Evolutionary conservation across 2,329 filamentous ascomycete species (phyloP).

Genomic region (Aspergillus sp.): DNA sequence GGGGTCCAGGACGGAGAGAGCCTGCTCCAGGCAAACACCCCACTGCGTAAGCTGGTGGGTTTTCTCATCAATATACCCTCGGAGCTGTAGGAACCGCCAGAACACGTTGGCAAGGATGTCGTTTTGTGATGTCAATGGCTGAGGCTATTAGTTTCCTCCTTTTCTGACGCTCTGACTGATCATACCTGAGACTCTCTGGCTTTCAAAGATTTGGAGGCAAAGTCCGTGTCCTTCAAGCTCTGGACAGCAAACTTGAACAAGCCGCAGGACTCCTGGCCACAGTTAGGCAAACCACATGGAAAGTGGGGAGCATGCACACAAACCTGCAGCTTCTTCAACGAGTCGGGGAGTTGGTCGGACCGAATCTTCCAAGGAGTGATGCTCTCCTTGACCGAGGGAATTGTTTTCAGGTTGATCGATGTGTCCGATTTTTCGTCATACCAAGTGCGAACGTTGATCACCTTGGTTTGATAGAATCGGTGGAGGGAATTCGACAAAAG

Average conservation of each 20-base stretch:
- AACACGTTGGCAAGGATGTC: conserved; percentile 74
- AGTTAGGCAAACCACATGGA: conserved; percentile 3
- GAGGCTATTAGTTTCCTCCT: conserved; percentile 10
- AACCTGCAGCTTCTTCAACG: conserved; percentile 32
- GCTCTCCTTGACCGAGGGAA: conserved; percentile 54
- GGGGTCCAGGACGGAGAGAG: conserved; percentile 63
- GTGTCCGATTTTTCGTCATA: conserved; percentile 68
- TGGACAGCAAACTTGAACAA: conserved; percentile 51
- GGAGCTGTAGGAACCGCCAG: conserved; percentile 86
- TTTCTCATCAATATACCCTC: conserved; percentile 75
- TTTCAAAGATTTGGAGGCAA: conserved; percentile 66
- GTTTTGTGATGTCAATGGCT: conserved; percentile 60
- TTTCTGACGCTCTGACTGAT: neutral
- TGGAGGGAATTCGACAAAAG: conserved; percentile 78
- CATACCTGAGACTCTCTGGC: conserved; percentile 50
- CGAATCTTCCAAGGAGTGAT: conserved; percentile 72
- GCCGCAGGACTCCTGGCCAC: conserved; percentile 24
- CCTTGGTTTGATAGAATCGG: conserved; percentile 77
- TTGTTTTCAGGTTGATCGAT: conserved; percentile 63
- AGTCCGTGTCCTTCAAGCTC: conserved; percentile 67
- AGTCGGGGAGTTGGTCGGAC: conserved; percentile 50
- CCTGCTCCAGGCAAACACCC: conserved; percentile 75
- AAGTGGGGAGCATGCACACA: conserved; percentile 3
- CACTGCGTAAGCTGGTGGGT: conserved; percentile 77
- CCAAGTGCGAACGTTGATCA: conserved; percentile 79